Percentiles rank a stretch among this genome's conserved stretches.
Conservation (phyloP, 129 eudicot genomes). For the carrot (Daucus carota) region DH1_v3.0 NC_030382.2:49612001-49612500, state of each 20-base stretch:
- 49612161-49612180: constrained; percentile 84
- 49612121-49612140: constrained; percentile 81
- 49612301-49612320: neutral
- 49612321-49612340: neutral
- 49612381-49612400: neutral
- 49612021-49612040: neutral
- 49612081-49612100: neutral
- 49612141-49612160: constrained; percentile 82
- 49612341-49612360: neutral
- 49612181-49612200: constrained; percentile 81
- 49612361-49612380: neutral
- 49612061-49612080: neutral
- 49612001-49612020: constrained; percentile 30
- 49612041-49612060: neutral
- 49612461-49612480: neutral
- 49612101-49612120: constrained; percentile 7
- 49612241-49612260: neutral
- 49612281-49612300: too few species aligned
- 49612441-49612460: neutral
- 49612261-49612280: neutral
- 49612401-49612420: neutral
- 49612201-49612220: constrained; percentile 93
- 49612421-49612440: neutral
- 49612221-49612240: constrained; percentile 63
- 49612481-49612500: neutral